Conservation (phyloP, 2,329 filamentous ascomycete genomes). For the Bipolaris sorokiniana region DNA sequence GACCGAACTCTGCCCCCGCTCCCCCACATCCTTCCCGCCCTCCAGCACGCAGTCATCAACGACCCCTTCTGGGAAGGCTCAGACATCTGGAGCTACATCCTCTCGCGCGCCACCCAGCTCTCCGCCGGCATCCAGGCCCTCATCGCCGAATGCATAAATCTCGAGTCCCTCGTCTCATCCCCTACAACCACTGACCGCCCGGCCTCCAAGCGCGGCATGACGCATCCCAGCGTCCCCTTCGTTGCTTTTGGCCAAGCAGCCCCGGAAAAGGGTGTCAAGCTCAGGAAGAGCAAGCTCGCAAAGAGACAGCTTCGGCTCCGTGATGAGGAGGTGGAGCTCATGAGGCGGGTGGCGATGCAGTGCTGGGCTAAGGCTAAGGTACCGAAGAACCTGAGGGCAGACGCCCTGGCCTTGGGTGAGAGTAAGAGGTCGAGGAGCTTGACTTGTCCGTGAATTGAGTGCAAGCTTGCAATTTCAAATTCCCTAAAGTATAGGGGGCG, state of each 20-base stretch:
- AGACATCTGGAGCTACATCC: slow-evolving; percentile 52
- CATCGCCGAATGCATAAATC: slow-evolving; percentile 52
- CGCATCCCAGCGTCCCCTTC: slow-evolving; percentile 25
- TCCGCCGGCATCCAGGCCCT: slow-evolving; percentile 54
- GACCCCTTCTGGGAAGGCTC: slow-evolving; percentile 53
- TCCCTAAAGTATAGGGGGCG: background rate
- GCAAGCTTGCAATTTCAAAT: background rate
- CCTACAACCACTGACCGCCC: slow-evolving; percentile 30
- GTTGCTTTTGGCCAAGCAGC: slow-evolving; percentile 5
- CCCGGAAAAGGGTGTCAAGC: slow-evolving; percentile 37
- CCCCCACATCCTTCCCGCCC: slow-evolving; percentile 51
- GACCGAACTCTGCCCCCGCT: slow-evolving; percentile 38
- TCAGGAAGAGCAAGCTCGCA: slow-evolving; percentile 52
- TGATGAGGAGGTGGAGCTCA: slow-evolving; percentile 52
- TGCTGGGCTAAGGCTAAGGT: slow-evolving; percentile 49
- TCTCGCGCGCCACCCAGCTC: slow-evolving; percentile 52
- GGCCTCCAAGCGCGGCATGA: slow-evolving; percentile 25
- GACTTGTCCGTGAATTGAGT: slow-evolving; percentile 32
- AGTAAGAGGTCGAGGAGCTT: slow-evolving; percentile 36
- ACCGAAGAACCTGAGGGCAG: slow-evolving; percentile 34
- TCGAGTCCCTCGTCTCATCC: slow-evolving; percentile 51
- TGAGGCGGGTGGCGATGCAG: slow-evolving; percentile 51
- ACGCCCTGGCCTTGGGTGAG: slow-evolving; percentile 24
- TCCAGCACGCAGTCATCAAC: slow-evolving; percentile 48
- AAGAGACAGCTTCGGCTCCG: slow-evolving; percentile 54